Evolutionary conservation across 805 yeast genomes (phyloP), one percentile per base, ranked within the genome.

Genomic region (Hanseniaspora osmophila): DNA sequence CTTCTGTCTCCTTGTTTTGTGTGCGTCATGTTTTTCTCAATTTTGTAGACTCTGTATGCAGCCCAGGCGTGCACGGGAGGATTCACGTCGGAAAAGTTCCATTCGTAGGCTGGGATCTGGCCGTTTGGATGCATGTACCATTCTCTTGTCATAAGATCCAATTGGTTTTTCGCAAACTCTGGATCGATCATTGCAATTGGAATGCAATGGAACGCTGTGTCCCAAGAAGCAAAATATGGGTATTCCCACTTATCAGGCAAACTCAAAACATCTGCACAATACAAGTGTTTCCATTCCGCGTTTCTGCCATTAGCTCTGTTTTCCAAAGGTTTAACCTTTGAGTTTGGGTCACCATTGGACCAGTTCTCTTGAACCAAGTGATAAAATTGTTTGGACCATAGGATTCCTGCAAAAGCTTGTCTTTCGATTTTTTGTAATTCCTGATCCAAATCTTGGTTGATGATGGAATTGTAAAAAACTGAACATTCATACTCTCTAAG

Each of bases 1-100:
- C 77, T 82, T 44, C 81, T 63, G 62, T 87, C 96, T 51, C 80
- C 84, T 17, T 70, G 65, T 19, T 12, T 18, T 12, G 41, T 38
- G n/a, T 88, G 88, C 59, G 80, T 81, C 77, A 84, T 70, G 59
- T 83, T 84, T 52, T 92, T 69, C 63, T 88, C 96, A 54, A 86
- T 75, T 63, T 88, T 87, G 65, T 77, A 87, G 38, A 84, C 84
- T 54, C 96, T 73, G 61, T 78, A 87, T 12, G 88, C 79, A 1
- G 96, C 80, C 96, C 96, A 87, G 0, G 96, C 96, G 60, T 88
- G 96, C 33, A 87, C 96, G 0, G 96, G 96, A 1, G 96, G 96
- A 60, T 87, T 87, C n/a, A 88, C 94, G 62, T 87, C 96, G 50
- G 83, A 70, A 57, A 87, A 87, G 61, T 88, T 87, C 96, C 96